Evolutionary conservation across 129 eudicot genomes (phyloP).

Genomic region (Arctium lappa): DNA sequence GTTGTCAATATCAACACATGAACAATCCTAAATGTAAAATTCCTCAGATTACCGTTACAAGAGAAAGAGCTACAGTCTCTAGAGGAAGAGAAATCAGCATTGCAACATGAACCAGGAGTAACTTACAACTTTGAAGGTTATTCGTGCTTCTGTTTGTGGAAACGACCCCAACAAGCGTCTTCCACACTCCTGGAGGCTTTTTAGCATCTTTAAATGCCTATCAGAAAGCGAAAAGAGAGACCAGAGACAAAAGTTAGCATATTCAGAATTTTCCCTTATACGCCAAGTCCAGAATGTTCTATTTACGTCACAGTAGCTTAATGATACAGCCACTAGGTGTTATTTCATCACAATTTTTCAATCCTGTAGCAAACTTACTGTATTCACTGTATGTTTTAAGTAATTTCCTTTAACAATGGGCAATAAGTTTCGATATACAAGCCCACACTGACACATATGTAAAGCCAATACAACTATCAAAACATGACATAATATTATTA

Average conservation of each 20-base stretch:
- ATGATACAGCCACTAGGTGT: not conserved
- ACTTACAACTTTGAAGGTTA: slow-evolving; percentile 47
- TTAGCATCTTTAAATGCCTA: slow-evolving; percentile 61
- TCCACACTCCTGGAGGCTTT: slow-evolving; percentile 65
- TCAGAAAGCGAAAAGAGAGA: not conserved
- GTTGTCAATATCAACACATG: not conserved
- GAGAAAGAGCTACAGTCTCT: too few species aligned
- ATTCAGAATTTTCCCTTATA: not conserved
- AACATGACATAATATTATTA: slow-evolving; percentile 17
- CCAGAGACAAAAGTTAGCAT: not conserved
- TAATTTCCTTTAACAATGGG: not conserved
- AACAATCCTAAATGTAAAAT: too few species aligned
- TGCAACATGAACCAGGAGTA: slow-evolving; percentile 8
- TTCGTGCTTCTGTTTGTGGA: slow-evolving; percentile 46
- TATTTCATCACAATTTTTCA: not conserved
- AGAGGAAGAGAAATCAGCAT: slow-evolving; percentile 29
- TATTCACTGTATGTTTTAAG: not conserved
- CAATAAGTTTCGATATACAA: not conserved
- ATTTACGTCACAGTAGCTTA: not conserved
- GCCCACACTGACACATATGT: not conserved
- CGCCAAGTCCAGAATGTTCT: not conserved
- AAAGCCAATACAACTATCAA: not conserved
- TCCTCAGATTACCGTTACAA: not conserved
- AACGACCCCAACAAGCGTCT: slow-evolving; percentile 43
- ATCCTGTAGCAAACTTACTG: not conserved